Base-by-base conservation (phyloP, 768 basidiomycete species). In the Phlebiopsis flavidoalba region DNA sequence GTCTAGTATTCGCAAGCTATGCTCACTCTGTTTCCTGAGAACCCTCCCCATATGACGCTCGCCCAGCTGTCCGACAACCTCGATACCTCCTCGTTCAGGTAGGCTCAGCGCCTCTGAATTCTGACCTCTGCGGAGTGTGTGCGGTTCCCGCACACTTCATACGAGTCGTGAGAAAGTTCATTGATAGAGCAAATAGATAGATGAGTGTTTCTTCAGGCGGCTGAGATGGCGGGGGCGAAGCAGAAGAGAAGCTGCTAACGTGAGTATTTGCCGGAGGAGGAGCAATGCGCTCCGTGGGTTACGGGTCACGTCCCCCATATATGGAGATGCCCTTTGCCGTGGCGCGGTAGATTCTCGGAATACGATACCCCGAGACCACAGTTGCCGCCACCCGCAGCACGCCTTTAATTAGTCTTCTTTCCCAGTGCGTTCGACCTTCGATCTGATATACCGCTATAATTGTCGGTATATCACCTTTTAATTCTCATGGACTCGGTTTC, bases 11-110 rank as follows among this genome's bases (percentile, higher is more conserved):
- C 1, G 14, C 37, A n/a, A 31, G 3, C 21, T 31, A 4, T 53
- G 68, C 84, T 64, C 66, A 86, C 93, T n/a, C 86, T 95, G 93
- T 72, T 89, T 91, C 77, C 86, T 84, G 69, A n/a, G n/a, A 95
- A 89, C 33, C 92, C 90, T 49, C 93, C 93, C 95, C 95, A 97
- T 70, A 94, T n/a, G 87, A 55, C 88, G 80, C 31, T n/a, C n/a
- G n/a, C 87, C 86, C 12, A 96, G 77, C 67, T 92, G 88, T n/a
- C 91, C 91, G 46, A 95, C 84, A 22, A 94, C 94, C 67, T 96
- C 1, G 82, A 81, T 14, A 97, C 91, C 72, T 97, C 94, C 68
- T 95, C 89, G 68, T 95, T 88, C 48, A 97, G 75, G 79, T 83
- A 46, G 71, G 79, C 59, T 83, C 82, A 33, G 83, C 75, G 36